Conservation (phyloP, 805 yeast genomes). For the Komagataella pastoris region DNA sequence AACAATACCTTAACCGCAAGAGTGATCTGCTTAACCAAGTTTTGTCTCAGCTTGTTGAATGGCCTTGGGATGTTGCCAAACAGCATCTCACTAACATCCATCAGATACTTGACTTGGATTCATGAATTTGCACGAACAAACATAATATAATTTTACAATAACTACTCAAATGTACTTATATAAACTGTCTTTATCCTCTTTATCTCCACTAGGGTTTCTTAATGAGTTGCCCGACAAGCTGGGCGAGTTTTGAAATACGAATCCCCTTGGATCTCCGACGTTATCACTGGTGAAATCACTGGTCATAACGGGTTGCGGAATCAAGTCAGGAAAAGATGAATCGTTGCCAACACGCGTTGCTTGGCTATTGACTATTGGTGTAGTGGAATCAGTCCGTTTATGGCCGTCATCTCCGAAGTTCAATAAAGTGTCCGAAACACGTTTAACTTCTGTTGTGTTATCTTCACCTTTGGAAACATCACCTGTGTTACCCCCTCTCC, state of each 20-base stretch:
- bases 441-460: constrained; percentile 3
- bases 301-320: background rate
- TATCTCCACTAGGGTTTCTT: background rate
- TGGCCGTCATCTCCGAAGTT: constrained; percentile 2
- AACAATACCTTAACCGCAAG: background rate
- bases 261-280: background rate
- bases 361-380: constrained; percentile 5
- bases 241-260: constrained; percentile 1
- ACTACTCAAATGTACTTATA: background rate
- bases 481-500: background rate
- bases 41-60: background rate
- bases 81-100: background rate
- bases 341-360: background rate
- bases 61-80: background rate
- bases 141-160: background rate
- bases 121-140: background rate
- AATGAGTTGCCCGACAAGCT: background rate
- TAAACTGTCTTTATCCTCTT: background rate
- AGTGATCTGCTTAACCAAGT: background rate
- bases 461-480: constrained; percentile 1
- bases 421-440: constrained; percentile 3
- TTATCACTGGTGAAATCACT: background rate
- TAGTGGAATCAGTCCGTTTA: constrained; percentile 6
- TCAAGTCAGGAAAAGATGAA: background rate
- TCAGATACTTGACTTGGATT: background rate